A percentile compares a stretch with the other conserved stretches of the same genome.
phyloP scores from a whole-genome alignment of 169 alveolate genomes.

The Plasmodium vinckei region DNA sequence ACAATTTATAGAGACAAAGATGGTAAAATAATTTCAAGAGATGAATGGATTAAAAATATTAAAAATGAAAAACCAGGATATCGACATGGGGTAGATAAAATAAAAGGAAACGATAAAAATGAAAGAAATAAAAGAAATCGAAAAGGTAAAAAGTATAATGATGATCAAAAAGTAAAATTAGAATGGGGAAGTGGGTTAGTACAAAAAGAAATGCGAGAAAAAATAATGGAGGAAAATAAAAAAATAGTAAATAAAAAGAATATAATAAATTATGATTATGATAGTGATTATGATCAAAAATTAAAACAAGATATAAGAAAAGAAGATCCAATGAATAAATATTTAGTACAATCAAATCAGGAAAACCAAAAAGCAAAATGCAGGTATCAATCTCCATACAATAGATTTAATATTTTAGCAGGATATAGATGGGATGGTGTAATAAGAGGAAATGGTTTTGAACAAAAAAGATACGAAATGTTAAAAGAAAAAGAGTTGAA shows the following conservation, averaged over 20 bases:
- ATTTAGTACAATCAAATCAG: background rate
- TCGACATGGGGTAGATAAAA: constrained; percentile 1
- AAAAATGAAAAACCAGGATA: constrained; percentile 11
- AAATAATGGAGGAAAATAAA: constrained; percentile 43
- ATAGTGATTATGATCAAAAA: constrained; percentile 63
- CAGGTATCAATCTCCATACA: constrained; percentile 88
- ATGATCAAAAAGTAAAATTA: background rate
- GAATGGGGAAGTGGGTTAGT: constrained; percentile 71
- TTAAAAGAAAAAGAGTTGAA: constrained; percentile 47
- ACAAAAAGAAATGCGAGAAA: constrained; percentile 64
- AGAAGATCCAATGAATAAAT: constrained; percentile 74
- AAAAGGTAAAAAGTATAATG: background rate
- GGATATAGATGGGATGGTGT: constrained; percentile 98
- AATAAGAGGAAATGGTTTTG: constrained; percentile 95
- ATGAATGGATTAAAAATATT: constrained; percentile 43
- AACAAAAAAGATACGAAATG: constrained; percentile 85
- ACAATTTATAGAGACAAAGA: constrained; percentile 61
- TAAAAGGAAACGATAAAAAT: background rate
- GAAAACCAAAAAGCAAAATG: constrained; percentile 86
- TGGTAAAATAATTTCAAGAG: constrained; percentile 73
- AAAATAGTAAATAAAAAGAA: constrained; percentile 40
- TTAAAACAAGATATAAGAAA: constrained; percentile 54
- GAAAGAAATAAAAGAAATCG: background rate
- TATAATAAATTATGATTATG: constrained; percentile 64
- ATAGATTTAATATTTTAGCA: constrained; percentile 93